phyloP scores from a whole-genome alignment of 129 eudicot species.

The Saposhnikovia divaricata region DNA sequence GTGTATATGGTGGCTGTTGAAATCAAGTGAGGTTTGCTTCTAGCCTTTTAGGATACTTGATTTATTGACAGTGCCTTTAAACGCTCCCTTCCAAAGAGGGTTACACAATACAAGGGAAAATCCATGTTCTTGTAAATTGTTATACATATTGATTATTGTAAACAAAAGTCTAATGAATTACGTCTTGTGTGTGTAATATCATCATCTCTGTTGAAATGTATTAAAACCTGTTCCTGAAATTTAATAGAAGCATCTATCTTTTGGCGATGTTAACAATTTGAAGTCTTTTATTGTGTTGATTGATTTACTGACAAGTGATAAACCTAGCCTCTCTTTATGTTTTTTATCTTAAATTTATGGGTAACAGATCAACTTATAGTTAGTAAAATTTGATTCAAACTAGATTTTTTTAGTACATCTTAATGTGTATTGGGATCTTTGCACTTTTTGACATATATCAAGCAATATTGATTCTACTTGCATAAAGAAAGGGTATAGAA shows the following conservation, averaged over 20 bases:
- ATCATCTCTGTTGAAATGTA: too few relatives aligned
- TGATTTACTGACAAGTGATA: not conserved
- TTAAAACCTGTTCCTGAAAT: not conserved
- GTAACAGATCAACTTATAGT: not conserved
- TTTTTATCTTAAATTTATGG: not conserved
- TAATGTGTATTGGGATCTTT: not conserved
- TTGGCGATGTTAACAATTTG: not conserved
- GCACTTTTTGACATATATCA: not conserved
- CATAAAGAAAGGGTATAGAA: not conserved
- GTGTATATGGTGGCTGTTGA: not conserved
- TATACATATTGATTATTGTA: not conserved
- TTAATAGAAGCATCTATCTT: not conserved
- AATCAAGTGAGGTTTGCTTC: not conserved
- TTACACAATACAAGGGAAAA: not conserved
- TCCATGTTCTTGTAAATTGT: not conserved
- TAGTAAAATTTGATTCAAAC: not conserved
- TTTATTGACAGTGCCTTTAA: not conserved
- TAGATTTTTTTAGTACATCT: not conserved
- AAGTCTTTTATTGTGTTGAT: not conserved
- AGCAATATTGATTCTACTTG: not conserved
- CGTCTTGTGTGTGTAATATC: not conserved
- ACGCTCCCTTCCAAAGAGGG: not conserved
- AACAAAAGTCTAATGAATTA: not conserved
- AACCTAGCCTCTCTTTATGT: not conserved
- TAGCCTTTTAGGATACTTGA: not conserved